phyloP scores from a whole-genome alignment of 1,139 yeast genomes.

The Geotrichum restrictum region DNA sequence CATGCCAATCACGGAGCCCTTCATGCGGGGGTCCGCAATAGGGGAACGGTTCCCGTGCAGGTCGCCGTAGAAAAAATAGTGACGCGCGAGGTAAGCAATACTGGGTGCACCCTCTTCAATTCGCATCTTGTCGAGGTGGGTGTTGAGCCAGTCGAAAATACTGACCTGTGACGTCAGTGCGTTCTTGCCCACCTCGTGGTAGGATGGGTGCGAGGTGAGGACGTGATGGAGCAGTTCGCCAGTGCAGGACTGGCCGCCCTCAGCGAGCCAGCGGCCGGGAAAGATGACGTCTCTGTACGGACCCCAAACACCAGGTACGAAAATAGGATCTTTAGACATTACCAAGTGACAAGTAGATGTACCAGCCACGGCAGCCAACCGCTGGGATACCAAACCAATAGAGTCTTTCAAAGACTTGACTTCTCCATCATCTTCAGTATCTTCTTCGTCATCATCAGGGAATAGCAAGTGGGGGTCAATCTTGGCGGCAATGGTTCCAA shows the following conservation, averaged over 20 bases:
- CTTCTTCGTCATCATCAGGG: conserved; percentile 26
- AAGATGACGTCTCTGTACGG: conserved; percentile 92
- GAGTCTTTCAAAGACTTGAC: conserved; percentile 23
- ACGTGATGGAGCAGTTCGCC: conserved; percentile 92
- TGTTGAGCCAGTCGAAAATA: conserved; percentile 76
- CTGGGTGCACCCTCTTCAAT: conserved; percentile 56
- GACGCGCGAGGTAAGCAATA: conserved; percentile 75
- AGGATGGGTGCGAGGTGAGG: conserved; percentile 86
- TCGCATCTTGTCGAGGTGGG: conserved; percentile 65
- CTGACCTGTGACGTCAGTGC: conserved; percentile 58
- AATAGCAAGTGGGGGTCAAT: conserved; percentile 39
- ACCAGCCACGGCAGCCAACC: conserved; percentile 97
- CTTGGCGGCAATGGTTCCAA: conserved; percentile 93
- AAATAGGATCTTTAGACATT: conserved; percentile 76
- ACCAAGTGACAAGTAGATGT: conserved; percentile 96
- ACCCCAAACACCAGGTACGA: conserved; percentile 98
- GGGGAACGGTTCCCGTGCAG: conserved; percentile 96
- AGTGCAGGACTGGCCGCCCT: conserved; percentile 96
- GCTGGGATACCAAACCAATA: conserved; percentile 56
- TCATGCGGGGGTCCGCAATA: conserved; percentile 89
- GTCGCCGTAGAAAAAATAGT: conserved; percentile 90
- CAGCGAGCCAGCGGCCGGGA: conserved; percentile 91
- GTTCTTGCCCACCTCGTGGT: conserved; percentile 49
- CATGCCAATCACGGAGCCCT: conserved; percentile 89
- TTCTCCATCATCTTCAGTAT: conserved; percentile 40